Percentiles rank a stretch among this genome's conserved stretches.
Evolutionary conservation across 1,139 yeast genomes (phyloP).

Genomic region (Trichomonascaceae sp.): DNA sequence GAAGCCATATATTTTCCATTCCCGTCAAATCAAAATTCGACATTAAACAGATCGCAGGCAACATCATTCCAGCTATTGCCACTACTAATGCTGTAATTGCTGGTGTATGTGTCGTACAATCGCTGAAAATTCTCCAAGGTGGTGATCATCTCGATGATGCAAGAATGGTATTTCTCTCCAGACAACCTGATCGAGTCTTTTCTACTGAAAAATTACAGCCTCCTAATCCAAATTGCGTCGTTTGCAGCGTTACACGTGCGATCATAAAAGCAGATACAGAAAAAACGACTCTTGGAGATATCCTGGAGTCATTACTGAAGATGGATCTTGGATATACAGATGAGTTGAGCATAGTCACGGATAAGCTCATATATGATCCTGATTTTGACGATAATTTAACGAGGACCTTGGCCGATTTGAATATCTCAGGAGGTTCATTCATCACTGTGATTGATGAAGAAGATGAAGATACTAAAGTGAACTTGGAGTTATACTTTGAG

Average conservation of each 20-base stretch:
- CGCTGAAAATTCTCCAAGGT: slow-evolving; percentile 47
- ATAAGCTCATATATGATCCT: slow-evolving; percentile 67
- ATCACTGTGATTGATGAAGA: slow-evolving; percentile 73
- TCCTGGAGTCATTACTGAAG: slow-evolving; percentile 40
- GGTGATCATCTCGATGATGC: slow-evolving; percentile 23
- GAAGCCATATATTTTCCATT: slow-evolving; percentile 69
- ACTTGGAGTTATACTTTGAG: slow-evolving; percentile 58
- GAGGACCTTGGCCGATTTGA: slow-evolving; percentile 47
- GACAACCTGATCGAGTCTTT: slow-evolving; percentile 61
- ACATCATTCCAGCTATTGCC: slow-evolving; percentile 97
- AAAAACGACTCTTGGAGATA: slow-evolving; percentile 37
- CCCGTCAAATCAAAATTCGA: slow-evolving; percentile 75
- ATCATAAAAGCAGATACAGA: slow-evolving; percentile 36
- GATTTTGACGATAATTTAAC: slow-evolving; percentile 80
- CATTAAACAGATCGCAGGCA: slow-evolving; percentile 91
- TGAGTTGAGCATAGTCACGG: slow-evolving; percentile 59
- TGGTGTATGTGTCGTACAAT: slow-evolving; percentile 74
- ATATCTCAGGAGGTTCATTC: slow-evolving; percentile 52
- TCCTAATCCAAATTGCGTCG: slow-evolving; percentile 66
- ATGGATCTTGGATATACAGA: slow-evolving; percentile 52
- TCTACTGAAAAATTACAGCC: slow-evolving; percentile 54
- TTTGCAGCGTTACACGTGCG: slow-evolving; percentile 62
- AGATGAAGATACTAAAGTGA: slow-evolving; percentile 49
- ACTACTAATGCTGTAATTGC: slow-evolving; percentile 95
- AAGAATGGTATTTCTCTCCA: slow-evolving; percentile 54